These are phyloP conservation scores for Saccharomycopsis lassenensis DNA, from an alignment of 805 yeast genomes.

Conservation along the genomic window DNA sequence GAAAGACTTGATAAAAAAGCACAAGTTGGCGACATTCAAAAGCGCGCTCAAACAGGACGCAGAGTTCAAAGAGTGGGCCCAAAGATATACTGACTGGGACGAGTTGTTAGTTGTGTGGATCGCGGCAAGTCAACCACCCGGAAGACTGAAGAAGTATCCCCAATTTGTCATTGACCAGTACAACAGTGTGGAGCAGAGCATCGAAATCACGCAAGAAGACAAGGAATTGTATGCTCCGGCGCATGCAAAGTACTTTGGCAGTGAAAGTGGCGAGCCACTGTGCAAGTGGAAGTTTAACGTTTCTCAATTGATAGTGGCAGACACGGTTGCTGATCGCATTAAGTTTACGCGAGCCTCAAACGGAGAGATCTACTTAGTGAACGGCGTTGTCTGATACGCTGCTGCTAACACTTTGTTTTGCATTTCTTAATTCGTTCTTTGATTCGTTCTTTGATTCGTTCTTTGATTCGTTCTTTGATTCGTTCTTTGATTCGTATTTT, in stretches of 20 bases:
- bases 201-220: slow-evolving; percentile 39
- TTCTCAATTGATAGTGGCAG: slow-evolving; percentile 34
- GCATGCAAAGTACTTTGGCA: slow-evolving; percentile 40
- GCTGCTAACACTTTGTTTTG: too few species aligned
- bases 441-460: too few species aligned
- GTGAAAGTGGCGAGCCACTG: slow-evolving; percentile 35
- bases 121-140: slow-evolving; percentile 9
- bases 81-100: slow-evolving; percentile 40
- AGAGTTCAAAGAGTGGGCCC: slow-evolving; percentile 38
- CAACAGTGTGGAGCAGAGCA: slow-evolving; percentile 26
- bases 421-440: too few species aligned
- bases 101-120: slow-evolving; percentile 36
- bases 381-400: too few species aligned
- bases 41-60: slow-evolving; percentile 45
- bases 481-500: too few species aligned
- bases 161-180: slow-evolving; percentile 38
- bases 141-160: slow-evolving; percentile 32
- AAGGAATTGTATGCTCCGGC: slow-evolving; percentile 41
- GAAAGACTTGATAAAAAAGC: slow-evolving; percentile 30
- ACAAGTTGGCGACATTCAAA: slow-evolving; percentile 48
- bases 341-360: slow-evolving; percentile 32
- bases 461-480: too few species aligned
- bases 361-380: slow-evolving; percentile 27
- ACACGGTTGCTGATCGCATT: slow-evolving; percentile 39
- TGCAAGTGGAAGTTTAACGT: too few species aligned